Evolutionary conservation across 139 green algal species (phyloP).

Genomic region (Micromonas pusilla): DNA sequence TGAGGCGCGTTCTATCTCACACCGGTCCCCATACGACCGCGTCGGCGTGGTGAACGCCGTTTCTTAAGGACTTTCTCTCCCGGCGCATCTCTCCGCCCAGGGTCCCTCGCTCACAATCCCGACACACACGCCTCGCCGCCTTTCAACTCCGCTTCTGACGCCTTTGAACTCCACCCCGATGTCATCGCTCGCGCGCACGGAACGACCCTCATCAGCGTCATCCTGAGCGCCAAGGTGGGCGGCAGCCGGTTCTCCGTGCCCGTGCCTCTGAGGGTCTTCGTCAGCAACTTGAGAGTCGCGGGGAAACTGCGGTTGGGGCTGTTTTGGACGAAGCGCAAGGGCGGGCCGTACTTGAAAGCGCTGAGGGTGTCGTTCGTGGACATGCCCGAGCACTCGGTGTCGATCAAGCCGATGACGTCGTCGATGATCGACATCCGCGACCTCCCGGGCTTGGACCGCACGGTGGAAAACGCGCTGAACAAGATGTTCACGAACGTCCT

Average conservation of each 20-base stretch:
- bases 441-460: background rate
- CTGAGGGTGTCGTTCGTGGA: constrained; percentile 1
- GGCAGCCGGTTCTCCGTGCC: background rate
- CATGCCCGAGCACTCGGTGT: background rate
- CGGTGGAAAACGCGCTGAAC: background rate
- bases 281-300: background rate
- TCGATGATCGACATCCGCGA: background rate
- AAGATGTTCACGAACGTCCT: background rate
- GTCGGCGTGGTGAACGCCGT: too few species aligned
- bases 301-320: background rate
- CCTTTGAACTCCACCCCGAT: too few species aligned
- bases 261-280: background rate
- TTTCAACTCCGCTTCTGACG: too few species aligned
- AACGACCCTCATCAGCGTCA: too few species aligned
- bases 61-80: too few species aligned
- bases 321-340: background rate
- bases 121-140: too few species aligned
- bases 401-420: background rate
- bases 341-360: background rate
- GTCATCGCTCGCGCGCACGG: too few species aligned
- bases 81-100: too few species aligned
- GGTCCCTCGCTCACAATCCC: too few species aligned
- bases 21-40: too few species aligned
- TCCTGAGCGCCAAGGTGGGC: background rate
- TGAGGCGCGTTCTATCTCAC: too few species aligned